Evolutionary conservation across 2,329 filamentous ascomycete species (phyloP).

Genomic region (Conoideocrella luteorostrata): DNA sequence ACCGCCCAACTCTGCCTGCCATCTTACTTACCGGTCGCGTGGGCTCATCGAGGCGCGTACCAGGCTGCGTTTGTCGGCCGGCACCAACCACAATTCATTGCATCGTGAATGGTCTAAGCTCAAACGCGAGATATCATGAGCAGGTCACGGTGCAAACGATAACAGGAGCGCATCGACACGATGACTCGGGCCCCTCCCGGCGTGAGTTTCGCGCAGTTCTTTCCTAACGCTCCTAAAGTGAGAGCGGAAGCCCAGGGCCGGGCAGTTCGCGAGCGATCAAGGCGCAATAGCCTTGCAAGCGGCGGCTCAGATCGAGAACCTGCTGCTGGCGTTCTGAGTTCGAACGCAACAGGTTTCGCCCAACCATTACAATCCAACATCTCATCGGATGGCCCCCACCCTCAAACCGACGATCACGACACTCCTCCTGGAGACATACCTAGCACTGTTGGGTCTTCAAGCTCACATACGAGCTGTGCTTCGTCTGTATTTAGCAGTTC

Average conservation of each 20-base stretch:
- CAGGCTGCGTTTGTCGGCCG: conserved; percentile 8
- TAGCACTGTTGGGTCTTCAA: conserved; percentile 65
- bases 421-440: conserved; percentile 58
- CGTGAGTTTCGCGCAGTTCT: conserved; percentile 81
- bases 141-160: conserved; percentile 45
- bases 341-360: conserved; percentile 18
- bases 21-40: conserved; percentile 31
- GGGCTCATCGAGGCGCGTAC: conserved; percentile 23
- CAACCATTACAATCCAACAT: conserved; percentile 16
- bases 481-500: conserved; percentile 63
- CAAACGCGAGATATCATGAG: conserved; percentile 48
- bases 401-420: conserved; percentile 48
- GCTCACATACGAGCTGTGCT: conserved; percentile 62
- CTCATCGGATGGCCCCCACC: conserved; percentile 20
- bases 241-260: conserved; percentile 39
- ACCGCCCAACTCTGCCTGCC: conserved; percentile 1
- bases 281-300: conserved; percentile 17
- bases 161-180: conserved; percentile 47
- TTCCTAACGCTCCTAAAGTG: conserved; percentile 68
- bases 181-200: conserved; percentile 72
- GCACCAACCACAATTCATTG: conserved; percentile 13
- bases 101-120: conserved; percentile 15
- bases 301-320: conserved; percentile 17
- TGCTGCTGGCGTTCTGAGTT: conserved; percentile 16
- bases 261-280: conserved; percentile 25